These are phyloP conservation scores for Dendrobium nobile DNA, from an alignment of 106 monocot genomes.

Conservation along the genomic window DNA sequence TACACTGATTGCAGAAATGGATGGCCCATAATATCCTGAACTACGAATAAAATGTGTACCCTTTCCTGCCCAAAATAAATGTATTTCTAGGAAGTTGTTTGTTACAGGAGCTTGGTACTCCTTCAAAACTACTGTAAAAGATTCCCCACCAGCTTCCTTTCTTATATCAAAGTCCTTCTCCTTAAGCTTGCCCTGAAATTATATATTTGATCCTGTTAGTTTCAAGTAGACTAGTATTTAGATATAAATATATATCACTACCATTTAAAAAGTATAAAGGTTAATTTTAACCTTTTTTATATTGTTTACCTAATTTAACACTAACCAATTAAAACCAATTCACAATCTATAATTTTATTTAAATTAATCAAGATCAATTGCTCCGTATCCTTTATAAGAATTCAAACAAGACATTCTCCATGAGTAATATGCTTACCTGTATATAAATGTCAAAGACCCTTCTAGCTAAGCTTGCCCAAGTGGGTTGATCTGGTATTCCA, in stretches of 20 bases:
- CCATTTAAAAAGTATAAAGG: too few relatives aligned
- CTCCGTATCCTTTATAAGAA: too few relatives aligned
- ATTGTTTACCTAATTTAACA: too few relatives aligned
- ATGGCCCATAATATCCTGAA: constrained; percentile 57
- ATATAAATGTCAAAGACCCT: constrained; percentile 85
- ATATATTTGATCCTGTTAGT: neutral
- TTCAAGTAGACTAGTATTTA: too few relatives aligned
- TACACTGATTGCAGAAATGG: constrained; percentile 62
- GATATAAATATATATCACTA: too few relatives aligned
- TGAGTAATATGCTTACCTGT: constrained; percentile 46
- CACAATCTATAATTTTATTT: too few relatives aligned
- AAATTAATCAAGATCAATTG: too few relatives aligned
- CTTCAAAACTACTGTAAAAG: constrained; percentile 36
- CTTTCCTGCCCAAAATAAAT: constrained; percentile 88
- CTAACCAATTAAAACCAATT: too few relatives aligned
- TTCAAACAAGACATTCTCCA: neutral
- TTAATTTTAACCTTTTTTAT: too few relatives aligned
- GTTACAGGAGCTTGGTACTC: constrained; percentile 37
- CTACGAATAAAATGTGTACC: constrained; percentile 58
- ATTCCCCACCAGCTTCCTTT: constrained; percentile 44
- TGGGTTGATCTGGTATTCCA: constrained; percentile 15
- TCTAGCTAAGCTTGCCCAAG: constrained; percentile 59
- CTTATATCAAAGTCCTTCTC: constrained; percentile 65
- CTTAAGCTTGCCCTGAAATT: constrained; percentile 36
- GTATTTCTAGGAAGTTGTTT: constrained; percentile 66